Base-by-base conservation (phyloP, 2,329 filamentous ascomycete species). In the Magnaporthiopsis poae region DNA sequence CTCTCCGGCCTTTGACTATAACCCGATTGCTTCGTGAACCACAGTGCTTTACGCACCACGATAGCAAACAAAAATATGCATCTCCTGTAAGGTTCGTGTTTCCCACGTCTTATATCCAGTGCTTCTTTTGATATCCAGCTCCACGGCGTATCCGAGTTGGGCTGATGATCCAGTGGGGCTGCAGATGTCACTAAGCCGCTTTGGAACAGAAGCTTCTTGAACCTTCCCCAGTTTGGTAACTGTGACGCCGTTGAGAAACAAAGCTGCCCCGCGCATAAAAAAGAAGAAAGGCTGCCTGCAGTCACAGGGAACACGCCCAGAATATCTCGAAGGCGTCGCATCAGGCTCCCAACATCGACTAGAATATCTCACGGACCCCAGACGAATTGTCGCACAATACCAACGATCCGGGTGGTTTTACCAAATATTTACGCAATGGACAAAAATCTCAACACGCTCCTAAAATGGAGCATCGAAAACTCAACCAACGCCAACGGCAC, bases 391-490 rank as follows among this genome's bases (percentile, higher is more conserved):
- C 36, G 9, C n/a, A 11, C 2, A 12, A 39, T 13, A 63, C 46
- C 62, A 39, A 27, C 21, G 1, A 27, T 39, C 5, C 21, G 11
- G 12, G 29, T 46, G 18, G 2, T n/a, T 25, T 21, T 11, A 15
- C 46, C 39, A 63, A 33, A 56, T 60, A 21, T 8, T 60, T 25
- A 8, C 46, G 21, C 46, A 11, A 56, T 56, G 74, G 74, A 76
- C 67, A 72, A 70, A 65, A 74, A 74, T 66, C 72, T 77, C 56
- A 77, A 71, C 69, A 71, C 73, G 70, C 75, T 78, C 68, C 75
- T 77, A 52, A 75, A 74, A 73, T 77, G 76, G 76, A 70, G 75
- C 73, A 77, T 78, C 68, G 74, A 74, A 61, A 73, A 74, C 70
- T 56, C 67, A 63, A 59, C 31, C 68, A 62, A 67, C 63, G 66